Base-by-base conservation (phyloP, 441 rosid genomes). In the Macaranga tanarius region DNA sequence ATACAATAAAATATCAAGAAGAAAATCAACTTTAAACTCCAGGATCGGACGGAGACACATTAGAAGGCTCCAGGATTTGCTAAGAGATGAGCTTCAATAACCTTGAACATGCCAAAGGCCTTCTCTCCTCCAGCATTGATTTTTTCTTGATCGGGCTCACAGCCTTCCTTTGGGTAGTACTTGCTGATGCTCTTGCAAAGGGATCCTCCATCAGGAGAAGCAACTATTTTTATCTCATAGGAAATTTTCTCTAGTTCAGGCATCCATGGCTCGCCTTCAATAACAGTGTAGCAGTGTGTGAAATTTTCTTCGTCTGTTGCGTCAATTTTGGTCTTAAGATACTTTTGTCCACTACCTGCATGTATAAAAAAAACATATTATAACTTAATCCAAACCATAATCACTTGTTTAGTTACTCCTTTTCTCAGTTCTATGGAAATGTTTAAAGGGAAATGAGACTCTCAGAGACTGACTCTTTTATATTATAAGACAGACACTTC, bases 121-220 rank as follows among this genome's bases (percentile, higher is more conserved):
- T 52, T 42, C 19, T 72, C 62, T 23, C 9, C 62, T 1, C 34
- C 62, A 11, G 20, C 13, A 31, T 72, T 72, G 22, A 64, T 7
- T 42, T 23, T 10, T 3, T 72, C 75, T 34, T 40, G 8, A 10
- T 55, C 19, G n/a, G 64, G 3, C 11, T 54, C 23, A 19, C 2
- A 26, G 23, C 38, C 64, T 2, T n/a, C 65, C 7, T 54, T 65
- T 23, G 70, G 38, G 20, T 19, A 56, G 26, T 55, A 73, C 16
- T 54, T 78, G 77, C 80, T 81, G n/a, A 52, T 58, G 73, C 73
- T 68, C 71, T 71, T 84, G 72, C 64, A 51, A 9, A 26, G 76
- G 81, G 81, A 79, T 1, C 87, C 86, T 20, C 89, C 87, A 6
- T 79, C 77, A 0, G 77, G 50, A 17, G 76, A 38, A 9, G 74